Evolutionary conservation across 1,284 basidiomycete species (phyloP).

Genomic region (Cryptococcus sp.): DNA sequence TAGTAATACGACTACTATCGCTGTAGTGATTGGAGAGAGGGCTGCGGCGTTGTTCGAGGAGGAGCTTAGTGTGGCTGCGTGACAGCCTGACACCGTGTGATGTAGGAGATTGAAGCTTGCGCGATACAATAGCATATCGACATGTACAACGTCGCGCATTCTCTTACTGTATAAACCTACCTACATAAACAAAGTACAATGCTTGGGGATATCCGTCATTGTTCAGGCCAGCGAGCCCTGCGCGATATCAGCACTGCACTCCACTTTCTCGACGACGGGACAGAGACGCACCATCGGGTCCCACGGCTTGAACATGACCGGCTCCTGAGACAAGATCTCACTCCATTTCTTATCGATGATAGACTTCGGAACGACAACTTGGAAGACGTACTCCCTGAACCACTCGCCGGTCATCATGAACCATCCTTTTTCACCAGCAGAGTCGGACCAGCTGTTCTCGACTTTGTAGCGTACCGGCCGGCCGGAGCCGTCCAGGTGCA

Average conservation of each 20-base stretch:
- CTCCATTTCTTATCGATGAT: slow-evolving; percentile 77
- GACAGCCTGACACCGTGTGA: background rate
- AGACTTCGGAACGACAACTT: slow-evolving; percentile 80
- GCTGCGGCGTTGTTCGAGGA: slow-evolving; percentile 57
- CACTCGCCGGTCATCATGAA: slow-evolving; percentile 89
- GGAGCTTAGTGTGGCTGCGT: slow-evolving; percentile 43
- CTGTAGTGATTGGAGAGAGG: slow-evolving; percentile 59
- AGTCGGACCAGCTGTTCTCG: slow-evolving; percentile 93
- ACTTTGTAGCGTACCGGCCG: slow-evolving; percentile 85
- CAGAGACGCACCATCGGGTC: slow-evolving; percentile 70
- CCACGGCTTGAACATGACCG: slow-evolving; percentile 74
- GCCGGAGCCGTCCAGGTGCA: slow-evolving; percentile 77
- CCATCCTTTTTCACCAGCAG: slow-evolving; percentile 79
- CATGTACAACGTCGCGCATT: too few species aligned
- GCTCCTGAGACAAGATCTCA: slow-evolving; percentile 72
- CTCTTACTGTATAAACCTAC: too few species aligned
- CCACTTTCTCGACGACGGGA: too few species aligned
- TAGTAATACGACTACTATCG: slow-evolving; percentile 60
- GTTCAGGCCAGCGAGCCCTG: too few species aligned
- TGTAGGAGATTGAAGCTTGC: too few species aligned
- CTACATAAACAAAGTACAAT: too few species aligned
- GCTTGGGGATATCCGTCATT: too few species aligned
- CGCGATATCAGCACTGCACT: too few species aligned
- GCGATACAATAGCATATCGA: too few species aligned
- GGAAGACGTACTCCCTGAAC: slow-evolving; percentile 78